Evolutionary conservation across 768 basidiomycete genomes (phyloP).

Genomic region (Clavaria fumosa): DNA sequence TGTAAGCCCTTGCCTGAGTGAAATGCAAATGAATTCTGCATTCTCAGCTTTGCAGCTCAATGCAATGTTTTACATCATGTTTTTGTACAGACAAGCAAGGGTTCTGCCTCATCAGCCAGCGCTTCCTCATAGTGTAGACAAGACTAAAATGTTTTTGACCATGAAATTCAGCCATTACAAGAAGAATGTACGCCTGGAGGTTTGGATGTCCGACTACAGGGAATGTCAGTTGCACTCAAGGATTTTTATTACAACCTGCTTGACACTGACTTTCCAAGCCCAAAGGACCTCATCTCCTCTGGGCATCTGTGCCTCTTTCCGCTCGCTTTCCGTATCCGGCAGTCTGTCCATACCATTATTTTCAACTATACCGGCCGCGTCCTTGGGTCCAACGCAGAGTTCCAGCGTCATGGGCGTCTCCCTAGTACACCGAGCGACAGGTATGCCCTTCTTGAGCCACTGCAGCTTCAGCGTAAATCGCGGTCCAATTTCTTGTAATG

Average conservation of each 20-base stretch:
- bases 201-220: constrained; percentile 79
- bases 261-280: constrained; percentile 66
- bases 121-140: neutral
- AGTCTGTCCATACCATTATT: constrained; percentile 10
- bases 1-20: too few relatives aligned
- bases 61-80: too few relatives aligned
- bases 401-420: constrained; percentile 41
- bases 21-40: too few relatives aligned
- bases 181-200: constrained; percentile 82
- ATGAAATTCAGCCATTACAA: too few relatives aligned
- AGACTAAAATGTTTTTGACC: neutral
- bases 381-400: constrained; percentile 33
- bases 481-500: constrained; percentile 94
- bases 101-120: neutral
- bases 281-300: constrained; percentile 71
- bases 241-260: neutral
- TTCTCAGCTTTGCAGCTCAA: too few relatives aligned
- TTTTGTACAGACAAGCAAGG: too few relatives aligned
- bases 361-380: constrained; percentile 14
- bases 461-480: constrained; percentile 90
- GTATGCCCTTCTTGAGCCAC: constrained; percentile 79
- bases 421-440: constrained; percentile 58
- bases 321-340: constrained; percentile 9
- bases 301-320: constrained; percentile 32
- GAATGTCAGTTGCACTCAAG: constrained; percentile 6